Base-by-base conservation (phyloP, 371 early-diverging fungal species). In the Mucor racemosus region DNA sequence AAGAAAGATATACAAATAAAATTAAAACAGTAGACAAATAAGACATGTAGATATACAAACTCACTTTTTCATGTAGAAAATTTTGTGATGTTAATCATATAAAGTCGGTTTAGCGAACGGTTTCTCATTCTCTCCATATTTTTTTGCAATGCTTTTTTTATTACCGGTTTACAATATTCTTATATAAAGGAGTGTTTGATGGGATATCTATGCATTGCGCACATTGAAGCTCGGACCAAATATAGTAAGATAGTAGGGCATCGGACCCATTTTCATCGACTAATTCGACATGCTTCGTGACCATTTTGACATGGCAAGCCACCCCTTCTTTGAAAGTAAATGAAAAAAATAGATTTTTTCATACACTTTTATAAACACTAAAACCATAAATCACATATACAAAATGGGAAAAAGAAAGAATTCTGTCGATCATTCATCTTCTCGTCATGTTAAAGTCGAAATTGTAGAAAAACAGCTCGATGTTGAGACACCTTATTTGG, bases 401-500 rank as follows among this genome's bases (percentile, higher is more conserved):
- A 35, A 33, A 53, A 72, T 72, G 72, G 68, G 68, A n/a, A 72
- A 72, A 36, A 72, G 72, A 72, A 72, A 72, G 63, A 41, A 57
- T 40, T 65, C 65, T 19, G 65, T 46, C 10, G 68, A 68, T 15
- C 61, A 56, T 17, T 50, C 54, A 21, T 38, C 61, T 11, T 53
- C 63, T 13, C 72, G 72, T 19, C 65, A 60, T 65, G 72, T 72
- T 21, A 72, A 72, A 60, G 62, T 72, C 9, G 58, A 41, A 9
- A 57, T 67, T 17, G 62, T 68, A 41, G 65, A 68, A 39, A 68
- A 62, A 19, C 36, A 62, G 36, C 17, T 60, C 36, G 58, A 65
- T 26, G 62, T 65, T 7, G 80, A 77, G 21, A 55, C 72, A 17
- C 80, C 80, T 55, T 74, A 67, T 40, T 68, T 80, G 53, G 76